Evolutionary conservation across 768 basidiomycete genomes (phyloP).

Genomic region (Phaeotremella skinneri): DNA sequence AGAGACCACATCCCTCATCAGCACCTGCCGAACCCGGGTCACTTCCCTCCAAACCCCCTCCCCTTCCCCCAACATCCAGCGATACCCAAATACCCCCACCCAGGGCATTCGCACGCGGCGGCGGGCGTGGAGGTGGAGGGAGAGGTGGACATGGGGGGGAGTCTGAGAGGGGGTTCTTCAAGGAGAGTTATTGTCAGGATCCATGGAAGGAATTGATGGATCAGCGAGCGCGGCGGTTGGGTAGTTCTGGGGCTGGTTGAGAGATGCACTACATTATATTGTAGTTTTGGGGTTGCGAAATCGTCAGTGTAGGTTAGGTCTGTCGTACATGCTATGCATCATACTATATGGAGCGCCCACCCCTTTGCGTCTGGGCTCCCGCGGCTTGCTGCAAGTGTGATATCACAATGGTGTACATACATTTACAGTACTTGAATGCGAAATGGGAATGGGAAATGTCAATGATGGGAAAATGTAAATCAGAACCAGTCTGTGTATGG

Average conservation of each 20-base stretch:
- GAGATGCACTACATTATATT: too few species aligned
- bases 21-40: conserved; percentile 1
- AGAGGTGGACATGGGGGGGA: conserved; percentile 4
- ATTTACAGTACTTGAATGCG: too few species aligned
- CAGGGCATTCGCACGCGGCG: conserved; percentile 6
- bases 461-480: too few species aligned
- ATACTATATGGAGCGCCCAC: too few species aligned
- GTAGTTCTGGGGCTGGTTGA: not conserved
- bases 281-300: too few species aligned
- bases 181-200: conserved; percentile 35
- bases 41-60: not conserved
- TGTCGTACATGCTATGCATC: too few species aligned
- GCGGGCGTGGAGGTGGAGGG: conserved; percentile 4
- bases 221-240: not conserved
- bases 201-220: conserved; percentile 34
- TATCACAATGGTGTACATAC: too few species aligned
- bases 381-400: too few species aligned
- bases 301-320: too few species aligned
- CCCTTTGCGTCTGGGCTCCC: too few species aligned
- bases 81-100: not conserved
- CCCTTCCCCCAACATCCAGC: not conserved
- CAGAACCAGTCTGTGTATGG: too few species aligned
- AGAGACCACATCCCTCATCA: conserved; percentile 15
- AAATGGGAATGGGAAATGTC: too few species aligned
- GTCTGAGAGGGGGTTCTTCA: conserved; percentile 25